phyloP scores from a whole-genome alignment of 768 basidiomycete genomes.

The Termitomyces bulborhizus region DNA sequence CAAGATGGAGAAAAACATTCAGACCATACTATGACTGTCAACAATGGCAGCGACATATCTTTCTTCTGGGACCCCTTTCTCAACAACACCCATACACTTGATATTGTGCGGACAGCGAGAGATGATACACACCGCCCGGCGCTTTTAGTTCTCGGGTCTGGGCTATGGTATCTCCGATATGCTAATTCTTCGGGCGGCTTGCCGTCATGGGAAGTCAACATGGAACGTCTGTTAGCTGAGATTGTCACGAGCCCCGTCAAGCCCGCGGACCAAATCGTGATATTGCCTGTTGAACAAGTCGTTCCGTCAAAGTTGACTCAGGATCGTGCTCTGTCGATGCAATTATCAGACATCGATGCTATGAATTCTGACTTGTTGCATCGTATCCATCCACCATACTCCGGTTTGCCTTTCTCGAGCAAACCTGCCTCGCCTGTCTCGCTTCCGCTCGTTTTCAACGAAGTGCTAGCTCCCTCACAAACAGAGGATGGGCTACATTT shows the following conservation, averaged over 20 bases:
- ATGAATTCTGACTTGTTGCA: constrained; percentile 87
- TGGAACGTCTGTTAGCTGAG: constrained; percentile 56
- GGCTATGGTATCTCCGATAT: constrained; percentile 87
- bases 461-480: constrained; percentile 63
- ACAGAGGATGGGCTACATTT: constrained; percentile 88
- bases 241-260: constrained; percentile 30
- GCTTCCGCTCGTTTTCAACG: constrained; percentile 76
- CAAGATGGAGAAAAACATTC: constrained; percentile 63
- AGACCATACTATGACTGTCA: constrained; percentile 47
- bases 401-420: constrained; percentile 19
- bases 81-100: constrained; percentile 53
- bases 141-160: constrained; percentile 77
- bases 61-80: constrained; percentile 89
- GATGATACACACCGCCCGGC: constrained; percentile 33
- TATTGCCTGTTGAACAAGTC: constrained; percentile 74
- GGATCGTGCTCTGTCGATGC: constrained; percentile 64
- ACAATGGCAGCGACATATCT: constrained; percentile 39
- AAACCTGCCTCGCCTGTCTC: constrained; percentile 32
- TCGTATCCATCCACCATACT: constrained; percentile 39
- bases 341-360: constrained; percentile 73
- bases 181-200: constrained; percentile 66
- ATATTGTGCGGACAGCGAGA: constrained; percentile 28
- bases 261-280: constrained; percentile 66
- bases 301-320: constrained; percentile 58
- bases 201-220: constrained; percentile 69